These are phyloP conservation scores for Rosa rugosa DNA, from an alignment of 306 rosid genomes.

Conservation along the genomic window DNA sequence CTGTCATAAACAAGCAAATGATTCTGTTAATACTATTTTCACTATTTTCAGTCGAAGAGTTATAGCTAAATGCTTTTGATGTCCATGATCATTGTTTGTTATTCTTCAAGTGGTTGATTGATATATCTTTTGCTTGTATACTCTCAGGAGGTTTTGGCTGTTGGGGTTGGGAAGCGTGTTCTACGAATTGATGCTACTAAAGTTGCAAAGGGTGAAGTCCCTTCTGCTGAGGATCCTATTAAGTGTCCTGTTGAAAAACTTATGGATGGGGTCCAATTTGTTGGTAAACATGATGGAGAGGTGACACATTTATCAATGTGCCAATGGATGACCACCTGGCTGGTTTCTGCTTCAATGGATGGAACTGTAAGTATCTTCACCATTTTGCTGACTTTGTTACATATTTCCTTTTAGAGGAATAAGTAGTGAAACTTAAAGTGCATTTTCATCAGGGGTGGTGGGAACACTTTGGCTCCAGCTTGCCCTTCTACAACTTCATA, in stretches of 20 bases:
- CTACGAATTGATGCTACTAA: constrained; percentile 88
- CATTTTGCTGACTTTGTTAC: neutral
- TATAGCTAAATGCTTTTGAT: neutral
- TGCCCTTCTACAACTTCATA: too few species aligned
- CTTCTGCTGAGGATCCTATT: constrained; percentile 72
- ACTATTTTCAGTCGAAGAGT: neutral
- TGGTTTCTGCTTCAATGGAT: constrained; percentile 94
- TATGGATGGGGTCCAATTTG: constrained; percentile 89
- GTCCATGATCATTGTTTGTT: neutral
- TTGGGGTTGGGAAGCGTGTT: constrained; percentile 82
- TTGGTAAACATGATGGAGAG: constrained; percentile 91
- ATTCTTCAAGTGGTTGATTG: constrained; percentile 12
- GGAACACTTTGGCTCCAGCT: too few species aligned
- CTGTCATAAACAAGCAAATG: constrained; percentile 87
- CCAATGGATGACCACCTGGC: constrained; percentile 97
- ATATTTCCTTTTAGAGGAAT: neutral
- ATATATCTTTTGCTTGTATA: neutral
- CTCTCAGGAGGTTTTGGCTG: constrained; percentile 83
- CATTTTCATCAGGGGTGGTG: too few species aligned
- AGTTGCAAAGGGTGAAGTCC: constrained; percentile 70
- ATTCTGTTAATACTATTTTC: constrained; percentile 3
- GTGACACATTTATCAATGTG: constrained; percentile 97
- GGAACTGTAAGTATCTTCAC: constrained; percentile 69
- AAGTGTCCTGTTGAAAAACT: constrained; percentile 80
- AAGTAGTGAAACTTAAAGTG: neutral